Percentiles rank a stretch among this genome's conserved stretches.
Evolutionary conservation across 805 yeast genomes (phyloP).

Genomic region (Saccharomyces jurei): DNA sequence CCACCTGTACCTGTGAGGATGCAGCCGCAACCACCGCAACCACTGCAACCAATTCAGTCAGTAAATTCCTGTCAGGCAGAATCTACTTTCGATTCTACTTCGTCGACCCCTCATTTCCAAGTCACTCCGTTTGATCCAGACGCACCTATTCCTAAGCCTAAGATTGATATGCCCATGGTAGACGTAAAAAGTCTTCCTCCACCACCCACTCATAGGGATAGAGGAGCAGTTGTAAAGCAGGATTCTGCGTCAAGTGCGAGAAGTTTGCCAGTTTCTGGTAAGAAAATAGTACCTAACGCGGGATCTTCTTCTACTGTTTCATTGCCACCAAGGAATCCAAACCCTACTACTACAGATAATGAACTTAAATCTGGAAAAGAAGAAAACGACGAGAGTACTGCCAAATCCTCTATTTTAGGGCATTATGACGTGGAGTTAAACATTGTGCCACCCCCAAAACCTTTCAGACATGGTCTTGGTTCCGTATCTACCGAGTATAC

Average conservation of each 20-base stretch:
- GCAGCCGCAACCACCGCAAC: slow-evolving; percentile 1
- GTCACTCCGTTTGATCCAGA: slow-evolving; percentile 18
- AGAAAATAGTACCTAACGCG: not conserved
- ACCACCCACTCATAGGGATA: slow-evolving; percentile 27
- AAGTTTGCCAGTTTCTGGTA: not conserved
- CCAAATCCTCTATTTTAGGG: slow-evolving; percentile 32
- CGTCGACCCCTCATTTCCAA: slow-evolving; percentile 3
- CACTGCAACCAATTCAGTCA: slow-evolving; percentile 1
- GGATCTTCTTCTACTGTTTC: not conserved
- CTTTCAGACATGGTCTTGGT: slow-evolving; percentile 11
- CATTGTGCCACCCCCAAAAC: slow-evolving; percentile 36
- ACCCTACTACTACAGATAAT: not conserved
- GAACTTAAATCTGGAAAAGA: not conserved
- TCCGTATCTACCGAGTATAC: not conserved
- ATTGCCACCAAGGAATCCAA: not conserved
- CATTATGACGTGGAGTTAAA: slow-evolving; percentile 29
- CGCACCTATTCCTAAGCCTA: slow-evolving; percentile 7
- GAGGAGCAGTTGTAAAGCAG: slow-evolving; percentile 2
- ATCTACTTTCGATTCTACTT: slow-evolving; percentile 1
- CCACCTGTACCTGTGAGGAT: not conserved
- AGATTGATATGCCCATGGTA: slow-evolving; percentile 6
- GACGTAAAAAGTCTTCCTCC: slow-evolving; percentile 20
- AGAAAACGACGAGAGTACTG: not conserved
- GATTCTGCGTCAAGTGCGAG: not conserved
- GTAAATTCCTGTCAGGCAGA: slow-evolving; percentile 2